Percentiles rank a stretch among this genome's conserved stretches.
phyloP scores from a whole-genome alignment of 495 filamentous ascomycete species.

The Letharia columbiana region DNA sequence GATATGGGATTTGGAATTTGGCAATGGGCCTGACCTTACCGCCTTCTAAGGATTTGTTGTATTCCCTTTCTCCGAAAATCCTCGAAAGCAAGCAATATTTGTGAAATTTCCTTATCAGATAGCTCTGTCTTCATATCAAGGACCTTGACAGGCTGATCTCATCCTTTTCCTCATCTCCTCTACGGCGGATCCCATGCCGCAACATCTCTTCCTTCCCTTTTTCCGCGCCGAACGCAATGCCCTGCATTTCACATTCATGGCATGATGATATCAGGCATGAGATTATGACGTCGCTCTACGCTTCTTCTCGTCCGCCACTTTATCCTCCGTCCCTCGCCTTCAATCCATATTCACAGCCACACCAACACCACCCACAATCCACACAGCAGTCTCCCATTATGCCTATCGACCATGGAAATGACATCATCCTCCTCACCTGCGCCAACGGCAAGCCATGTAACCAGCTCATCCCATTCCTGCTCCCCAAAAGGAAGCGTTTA shows the following conservation, averaged over 20 bases:
- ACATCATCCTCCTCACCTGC: slow-evolving; percentile 28
- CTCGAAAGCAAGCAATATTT: neutral
- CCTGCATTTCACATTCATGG: neutral
- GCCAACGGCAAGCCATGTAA: slow-evolving; percentile 27
- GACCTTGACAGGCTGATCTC: neutral
- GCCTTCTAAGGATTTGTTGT: neutral
- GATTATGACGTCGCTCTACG: no score
- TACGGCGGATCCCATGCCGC: neutral
- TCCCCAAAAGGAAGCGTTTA: slow-evolving; percentile 25
- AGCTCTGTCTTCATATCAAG: neutral
- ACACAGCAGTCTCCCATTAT: neutral
- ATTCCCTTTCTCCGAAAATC: neutral
- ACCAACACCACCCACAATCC: neutral
- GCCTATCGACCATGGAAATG: slow-evolving; percentile 6
- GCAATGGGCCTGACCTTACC: neutral
- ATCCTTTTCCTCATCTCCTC: neutral
- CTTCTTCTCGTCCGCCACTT: no score
- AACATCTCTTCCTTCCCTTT: neutral
- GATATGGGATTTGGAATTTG: neutral
- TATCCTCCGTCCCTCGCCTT: no score
- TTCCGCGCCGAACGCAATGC: neutral
- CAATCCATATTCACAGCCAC: no score
- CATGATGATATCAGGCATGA: neutral
- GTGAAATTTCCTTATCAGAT: neutral
- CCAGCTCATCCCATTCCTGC: slow-evolving; percentile 29